Evolutionary conservation across 208 protist genomes (phyloP), one percentile per base, ranked within the genome.

Genomic region (Acanthamoeba sp.): DNA sequence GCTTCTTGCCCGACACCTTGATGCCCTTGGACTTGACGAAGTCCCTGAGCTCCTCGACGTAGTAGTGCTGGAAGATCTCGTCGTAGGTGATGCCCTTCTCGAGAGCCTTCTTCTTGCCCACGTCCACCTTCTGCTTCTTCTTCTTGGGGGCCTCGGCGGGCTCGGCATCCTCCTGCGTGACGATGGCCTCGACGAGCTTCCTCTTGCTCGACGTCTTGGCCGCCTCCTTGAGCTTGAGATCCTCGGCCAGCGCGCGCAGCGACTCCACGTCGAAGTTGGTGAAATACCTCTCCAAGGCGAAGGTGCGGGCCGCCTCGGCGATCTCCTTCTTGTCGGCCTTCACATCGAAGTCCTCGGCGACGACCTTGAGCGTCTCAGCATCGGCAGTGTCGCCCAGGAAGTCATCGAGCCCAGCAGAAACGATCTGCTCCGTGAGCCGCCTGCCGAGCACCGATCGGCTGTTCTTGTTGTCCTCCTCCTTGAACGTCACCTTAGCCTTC

Each of bases 11-110:
- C 22, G 82, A 69, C 20, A 66, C 55, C 52, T 59, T 59, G 82
- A 90, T 90, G 82, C 55, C 82, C 45, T 90, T 59, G 6, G 9
- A 12, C 82, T 90, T 90, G 50, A 24, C 45, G 5, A 24, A 90
- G 29, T 90, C 82, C 50, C 55, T 57, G 10, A 90, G 82, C 29
- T 90, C 82, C 34, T 90, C 55, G n/a, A 42, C 52, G 82, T 90
- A 90, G 82, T 90, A 90, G 82, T 90, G 82, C 55, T 90, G 82
- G 82, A 90, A 90, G 55, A 90, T 90, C 52, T 90, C 82, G 82
- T 90, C 82, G 55, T 45, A 90, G 42, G 82, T 66, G 42, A 66
- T 90, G 6, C 82, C 82, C 82, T 90, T 90, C 55, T 62, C 82
- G 52, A 90, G 9, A 29, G 22, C 22, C 82, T 90, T 90, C 82